These are phyloP conservation scores for Coccomyxa sp. DNA, from an alignment of 139 green algal species.

Conservation along the genomic window DNA sequence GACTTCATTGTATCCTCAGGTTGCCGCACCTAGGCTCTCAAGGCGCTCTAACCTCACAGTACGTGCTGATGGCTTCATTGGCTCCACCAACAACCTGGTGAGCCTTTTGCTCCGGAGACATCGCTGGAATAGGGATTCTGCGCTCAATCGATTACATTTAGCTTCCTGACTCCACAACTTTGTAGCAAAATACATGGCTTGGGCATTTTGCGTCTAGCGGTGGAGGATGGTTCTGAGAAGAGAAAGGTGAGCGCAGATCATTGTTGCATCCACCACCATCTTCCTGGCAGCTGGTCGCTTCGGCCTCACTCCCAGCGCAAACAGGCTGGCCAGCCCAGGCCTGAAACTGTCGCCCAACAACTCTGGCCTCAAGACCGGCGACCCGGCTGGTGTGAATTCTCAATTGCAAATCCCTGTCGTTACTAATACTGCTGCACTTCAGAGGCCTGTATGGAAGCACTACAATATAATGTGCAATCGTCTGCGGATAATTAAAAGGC, in stretches of 20 bases:
- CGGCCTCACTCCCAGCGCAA: conserved; percentile 85
- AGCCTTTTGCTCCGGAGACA: not conserved
- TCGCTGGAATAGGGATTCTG: no score
- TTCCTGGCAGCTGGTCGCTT: conserved; percentile 84
- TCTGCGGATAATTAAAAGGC: not conserved
- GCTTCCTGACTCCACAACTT: no score
- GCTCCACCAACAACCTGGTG: not conserved
- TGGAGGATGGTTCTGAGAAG: no score
- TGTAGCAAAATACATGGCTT: no score
- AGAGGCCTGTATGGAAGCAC: not conserved
- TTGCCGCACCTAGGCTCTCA: not conserved
- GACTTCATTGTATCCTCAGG: no score
- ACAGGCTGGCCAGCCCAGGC: conserved; percentile 60
- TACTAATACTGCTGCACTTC: not conserved
- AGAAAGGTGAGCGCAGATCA: conserved; percentile 65
- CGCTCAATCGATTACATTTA: no score
- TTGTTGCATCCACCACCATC: conserved; percentile 74
- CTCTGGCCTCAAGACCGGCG: conserved; percentile 56
- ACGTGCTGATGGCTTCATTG: not conserved
- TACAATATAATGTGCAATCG: not conserved
- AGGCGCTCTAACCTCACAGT: not conserved
- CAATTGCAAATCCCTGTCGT: not conserved
- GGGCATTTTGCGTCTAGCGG: no score
- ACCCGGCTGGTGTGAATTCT: conserved; percentile 55
- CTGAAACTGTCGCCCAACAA: conserved; percentile 73